Base-by-base conservation (phyloP, 2,329 filamentous ascomycete species). In the Tolypocladium album region DNA sequence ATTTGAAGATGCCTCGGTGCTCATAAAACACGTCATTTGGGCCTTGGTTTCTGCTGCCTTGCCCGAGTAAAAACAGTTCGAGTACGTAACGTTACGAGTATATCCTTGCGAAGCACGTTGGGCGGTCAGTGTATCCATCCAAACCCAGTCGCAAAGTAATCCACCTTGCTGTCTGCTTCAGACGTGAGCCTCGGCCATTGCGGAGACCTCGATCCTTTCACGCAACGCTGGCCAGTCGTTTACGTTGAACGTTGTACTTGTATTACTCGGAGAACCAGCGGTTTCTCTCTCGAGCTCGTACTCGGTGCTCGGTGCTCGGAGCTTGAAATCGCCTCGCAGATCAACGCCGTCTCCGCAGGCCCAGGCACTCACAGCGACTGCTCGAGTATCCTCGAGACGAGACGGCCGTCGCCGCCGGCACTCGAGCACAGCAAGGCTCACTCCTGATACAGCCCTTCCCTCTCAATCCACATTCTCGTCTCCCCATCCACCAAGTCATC, bases 391-490 rank as follows among this genome's bases (percentile, higher is more conserved):
- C 45, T 31, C 47, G 24, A 31, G 13, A 31, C 3, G 13, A 50
- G 45, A 17, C 12, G n/a, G 42, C n/a, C 42, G 22, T 17, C n/a
- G 22, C 42, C 20, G 4, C 7, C 3, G 4, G 22, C 22, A 4
- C 45, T 31, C 15, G 3, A 11, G 5, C 13, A 13, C 12, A 17
- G 24, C 5, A 6, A 31, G 31, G 22, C 22, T 74, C 70, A 27
- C 31, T 74, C 71, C 38, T 63, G 66, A 72, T 91, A 91, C 61
- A 91, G 63, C 2, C 68, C 71, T 66, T 84, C 76, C 13, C 74
- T 71, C 62, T 79, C 70, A 36, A 92, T 79, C 82, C 84, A 89
- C 27, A 70, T 72, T 55, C 73, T 74, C 0, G 92, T 82, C 2
- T 78, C 77, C 2, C 71, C 69, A 0, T 82, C 83, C 40, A 90